Base-by-base conservation (phyloP, 176 grass and related monocot genomes). In the Phragmites australis region DNA sequence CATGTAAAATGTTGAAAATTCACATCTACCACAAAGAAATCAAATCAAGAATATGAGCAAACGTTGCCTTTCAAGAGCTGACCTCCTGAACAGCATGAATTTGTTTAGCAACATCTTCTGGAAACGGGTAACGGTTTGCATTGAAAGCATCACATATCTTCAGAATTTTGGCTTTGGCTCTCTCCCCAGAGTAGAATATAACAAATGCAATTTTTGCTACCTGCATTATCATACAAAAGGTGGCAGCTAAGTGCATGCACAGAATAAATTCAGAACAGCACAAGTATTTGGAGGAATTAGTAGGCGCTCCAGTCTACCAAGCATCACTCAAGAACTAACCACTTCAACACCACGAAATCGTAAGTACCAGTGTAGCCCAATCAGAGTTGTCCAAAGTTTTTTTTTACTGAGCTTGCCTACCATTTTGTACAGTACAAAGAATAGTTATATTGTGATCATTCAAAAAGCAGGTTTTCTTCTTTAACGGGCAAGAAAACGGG, bases 111-210 rank as follows among this genome's bases (percentile, higher is more conserved):
- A 91, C 66, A 25, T 99, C 92, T 42, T 95, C 96, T 30, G 90
- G 92, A 79, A 99, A 99, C 29, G 88, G 90, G 82, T 99, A 99
- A 26, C 90, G 90, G 74, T 99, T 99, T 72, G 96, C 96, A 70
- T 85, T 87, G 59, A 99, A 99, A 77, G 92, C 92, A 72, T 99
- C 96, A 74, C 92, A 99, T 84, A 95, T 99, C 90, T 99, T 95
- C 26, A 99, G 65, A 84, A 99, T 93, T 81, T 93, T 95, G 23
- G 75, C 61, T 80, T 87, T 95, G 87, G 90, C 88, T 66, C 88
- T 99, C 84, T 99, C 97, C 40, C 97, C 88, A 56, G 93, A 99
- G 45, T 93, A 99, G 86, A 99, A 99, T 72, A 99, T 84, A 23
- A 96, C 87, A 70, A 99, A 99, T 53, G 88, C 80, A 93, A 95